These are phyloP conservation scores for Adansonia madagascariensis DNA, from an alignment of 441 rosid species.

Conservation along the genomic window DNA sequence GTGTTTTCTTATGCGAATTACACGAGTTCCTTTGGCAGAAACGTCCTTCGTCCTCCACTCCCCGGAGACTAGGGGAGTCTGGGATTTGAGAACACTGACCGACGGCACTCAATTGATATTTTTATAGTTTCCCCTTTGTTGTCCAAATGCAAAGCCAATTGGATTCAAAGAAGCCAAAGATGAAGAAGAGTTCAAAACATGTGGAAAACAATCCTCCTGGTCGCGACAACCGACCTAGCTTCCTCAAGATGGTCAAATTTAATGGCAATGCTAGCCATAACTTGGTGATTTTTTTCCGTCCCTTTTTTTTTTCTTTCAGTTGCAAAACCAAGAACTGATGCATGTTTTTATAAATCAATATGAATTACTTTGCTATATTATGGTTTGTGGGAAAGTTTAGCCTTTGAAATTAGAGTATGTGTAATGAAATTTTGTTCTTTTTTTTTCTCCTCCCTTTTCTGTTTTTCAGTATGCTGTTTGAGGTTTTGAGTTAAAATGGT, in stretches of 20 bases:
- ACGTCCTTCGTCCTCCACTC: too few species aligned
- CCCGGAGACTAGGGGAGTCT: too few species aligned
- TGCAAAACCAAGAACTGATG: background rate
- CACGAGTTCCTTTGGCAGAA: too few species aligned
- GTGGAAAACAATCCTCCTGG: background rate
- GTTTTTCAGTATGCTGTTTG: background rate
- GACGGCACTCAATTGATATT: too few species aligned
- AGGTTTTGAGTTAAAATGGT: background rate
- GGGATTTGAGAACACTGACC: too few species aligned
- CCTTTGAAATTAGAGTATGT: background rate
- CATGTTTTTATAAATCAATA: too few species aligned
- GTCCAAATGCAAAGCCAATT: background rate
- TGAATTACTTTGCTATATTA: background rate
- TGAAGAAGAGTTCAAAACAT: background rate
- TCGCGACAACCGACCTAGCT: constrained; percentile 23
- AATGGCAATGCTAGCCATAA: background rate
- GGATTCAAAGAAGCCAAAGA: background rate
- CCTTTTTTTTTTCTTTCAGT: background rate
- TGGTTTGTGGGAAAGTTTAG: background rate
- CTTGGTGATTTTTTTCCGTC: background rate
- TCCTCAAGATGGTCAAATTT: constrained; percentile 1
- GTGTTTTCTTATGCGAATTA: too few species aligned
- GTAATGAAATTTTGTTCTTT: too few species aligned
- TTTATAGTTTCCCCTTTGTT: background rate
- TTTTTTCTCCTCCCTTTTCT: background rate